Conservation (phyloP, 2,329 filamentous ascomycete genomes). For the Hymenoscyphus occultus region DNA sequence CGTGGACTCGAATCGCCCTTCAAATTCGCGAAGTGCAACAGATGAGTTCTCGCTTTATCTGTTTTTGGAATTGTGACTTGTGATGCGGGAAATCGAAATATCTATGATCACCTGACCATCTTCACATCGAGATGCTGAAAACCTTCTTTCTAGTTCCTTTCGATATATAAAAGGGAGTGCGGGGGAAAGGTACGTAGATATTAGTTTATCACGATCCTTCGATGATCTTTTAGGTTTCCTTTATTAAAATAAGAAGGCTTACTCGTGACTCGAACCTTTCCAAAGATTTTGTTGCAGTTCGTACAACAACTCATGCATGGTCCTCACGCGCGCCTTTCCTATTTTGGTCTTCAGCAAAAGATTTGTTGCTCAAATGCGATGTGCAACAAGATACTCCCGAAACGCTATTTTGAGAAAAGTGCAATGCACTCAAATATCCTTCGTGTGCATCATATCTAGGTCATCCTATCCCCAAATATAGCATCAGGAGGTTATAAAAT, state of each 20-base stretch:
- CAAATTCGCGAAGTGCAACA: conserved; percentile 7
- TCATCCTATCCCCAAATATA: too few species aligned
- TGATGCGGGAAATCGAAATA: not conserved
- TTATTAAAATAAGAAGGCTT: not conserved
- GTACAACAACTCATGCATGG: not conserved
- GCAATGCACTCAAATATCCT: not conserved
- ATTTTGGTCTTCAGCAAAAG: not conserved
- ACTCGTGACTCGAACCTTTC: not conserved
- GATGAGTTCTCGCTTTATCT: not conserved
- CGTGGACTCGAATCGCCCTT: conserved; percentile 9
- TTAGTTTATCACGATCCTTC: not conserved
- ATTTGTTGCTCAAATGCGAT: not conserved
- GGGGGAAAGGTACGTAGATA: not conserved
- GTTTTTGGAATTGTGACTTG: not conserved
- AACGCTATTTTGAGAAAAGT: not conserved
- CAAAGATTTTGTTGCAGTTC: not conserved
- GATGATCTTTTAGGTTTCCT: not conserved
- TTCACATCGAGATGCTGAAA: too few species aligned
- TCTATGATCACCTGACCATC: not conserved
- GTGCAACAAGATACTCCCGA: not conserved
- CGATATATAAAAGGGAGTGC: too few species aligned
- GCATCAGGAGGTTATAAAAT: too few species aligned
- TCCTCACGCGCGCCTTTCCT: not conserved
- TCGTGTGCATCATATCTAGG: not conserved
- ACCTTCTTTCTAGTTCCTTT: too few species aligned